Evolutionary conservation across 495 filamentous ascomycete species (phyloP).

Genomic region (Durotheca rogersii): DNA sequence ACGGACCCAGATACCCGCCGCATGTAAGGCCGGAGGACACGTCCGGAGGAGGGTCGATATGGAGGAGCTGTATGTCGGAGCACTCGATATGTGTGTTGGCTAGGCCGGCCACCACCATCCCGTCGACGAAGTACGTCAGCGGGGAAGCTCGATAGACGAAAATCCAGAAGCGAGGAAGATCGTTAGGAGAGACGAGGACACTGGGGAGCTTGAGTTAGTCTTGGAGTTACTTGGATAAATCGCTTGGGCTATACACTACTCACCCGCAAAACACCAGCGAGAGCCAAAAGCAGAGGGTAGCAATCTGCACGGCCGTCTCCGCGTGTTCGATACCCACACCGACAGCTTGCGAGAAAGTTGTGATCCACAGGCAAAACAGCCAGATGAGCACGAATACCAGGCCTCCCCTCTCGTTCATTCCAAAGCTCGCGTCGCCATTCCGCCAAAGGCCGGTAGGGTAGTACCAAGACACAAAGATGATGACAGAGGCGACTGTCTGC

Average conservation of each 20-base stretch:
- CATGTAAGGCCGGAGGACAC: conserved; percentile 25
- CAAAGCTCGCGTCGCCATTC: conserved; percentile 31
- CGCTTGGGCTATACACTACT: background rate
- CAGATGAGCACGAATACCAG: conserved; percentile 58
- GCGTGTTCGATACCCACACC: conserved; percentile 59
- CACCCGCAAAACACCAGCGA: conserved; percentile 52
- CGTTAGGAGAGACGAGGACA: conserved; percentile 37
- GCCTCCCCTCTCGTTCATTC: conserved; percentile 51
- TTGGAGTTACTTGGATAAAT: background rate
- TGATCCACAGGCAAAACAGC: conserved; percentile 55
- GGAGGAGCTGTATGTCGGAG: background rate
- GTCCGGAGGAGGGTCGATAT: background rate
- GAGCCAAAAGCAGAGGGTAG: conserved; percentile 59
- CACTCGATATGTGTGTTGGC: background rate
- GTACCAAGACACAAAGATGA: conserved; percentile 61
- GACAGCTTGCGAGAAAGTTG: conserved; percentile 60
- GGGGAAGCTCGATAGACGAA: conserved; percentile 67
- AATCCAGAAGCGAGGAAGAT: conserved; percentile 63
- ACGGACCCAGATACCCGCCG: conserved; percentile 27
- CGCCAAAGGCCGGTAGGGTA: conserved; percentile 53
- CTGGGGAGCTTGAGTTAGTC: conserved; percentile 1
- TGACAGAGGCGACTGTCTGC: conserved; percentile 55
- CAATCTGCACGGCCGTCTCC: conserved; percentile 60
- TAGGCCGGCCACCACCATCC: conserved; percentile 2
- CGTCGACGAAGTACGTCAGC: conserved; percentile 46